Evolutionary conservation across 1,139 yeast species (phyloP), one percentile per base, ranked within the genome.

Genomic region (Candida sp.): DNA sequence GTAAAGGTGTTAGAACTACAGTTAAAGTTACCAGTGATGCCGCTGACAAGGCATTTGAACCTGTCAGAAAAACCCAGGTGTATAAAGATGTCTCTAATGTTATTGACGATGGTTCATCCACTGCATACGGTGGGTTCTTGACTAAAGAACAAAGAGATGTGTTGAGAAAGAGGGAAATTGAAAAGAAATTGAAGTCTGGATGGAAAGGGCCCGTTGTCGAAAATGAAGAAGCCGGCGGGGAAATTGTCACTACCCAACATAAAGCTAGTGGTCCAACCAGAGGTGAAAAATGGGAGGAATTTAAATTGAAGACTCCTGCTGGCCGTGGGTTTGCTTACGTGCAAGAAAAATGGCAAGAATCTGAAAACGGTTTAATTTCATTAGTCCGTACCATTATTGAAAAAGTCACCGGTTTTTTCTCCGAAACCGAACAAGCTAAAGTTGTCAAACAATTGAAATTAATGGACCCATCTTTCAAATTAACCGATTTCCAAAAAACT

Each of bases 371-470:
- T 5, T 73, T 95, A 56, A 80, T 95, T 50, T 81, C 95, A 19
- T 70, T 87, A 39, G 66, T 93, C 43, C 82, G 99, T 70, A 87
- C 95, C 19, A 70, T 95, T 34, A 62, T 87, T 35, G 91, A 85
- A 60, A 87, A 88, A 59, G 72, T 93, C 44, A 85, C 95, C 42
- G 90, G 96, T 4, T 81, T 89, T 57, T 93, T 95, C 60, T 93
- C 95, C 22, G 99, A 95, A 68, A 95, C 98, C 36, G 99, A 95
- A 69, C 84, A 89, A 52, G 98, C 97, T 29, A 85, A 87, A 63
- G 99, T 91, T 23, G 75, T 88, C 50, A 84, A 86, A 53, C 83
- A 86, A 63, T 89, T 95, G 70, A 87, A 82, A 68, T 79, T 83
- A 60, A 84, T 93, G 79, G 99, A 95, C 66, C 97, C 99, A 42